These are phyloP conservation scores for Trichoderma hamatum DNA, from an alignment of 2,329 filamentous ascomycete species.

Conservation along the genomic window DNA sequence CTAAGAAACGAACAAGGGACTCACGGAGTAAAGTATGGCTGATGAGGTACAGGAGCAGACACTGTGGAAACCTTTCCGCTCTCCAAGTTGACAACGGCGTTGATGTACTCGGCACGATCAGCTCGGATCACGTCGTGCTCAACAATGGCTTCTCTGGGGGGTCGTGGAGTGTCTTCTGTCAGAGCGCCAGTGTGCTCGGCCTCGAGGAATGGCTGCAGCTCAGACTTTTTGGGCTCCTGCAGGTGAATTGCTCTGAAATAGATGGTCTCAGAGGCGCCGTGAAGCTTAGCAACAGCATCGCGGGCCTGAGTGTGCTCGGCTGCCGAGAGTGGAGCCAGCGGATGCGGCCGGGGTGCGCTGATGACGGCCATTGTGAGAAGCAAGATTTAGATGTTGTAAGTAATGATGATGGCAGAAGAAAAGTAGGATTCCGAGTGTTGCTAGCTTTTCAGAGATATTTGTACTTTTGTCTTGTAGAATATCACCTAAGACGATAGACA, in stretches of 20 bases:
- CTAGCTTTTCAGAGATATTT: neutral
- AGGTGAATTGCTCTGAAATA: constrained; percentile 64
- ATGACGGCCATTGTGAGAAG: constrained; percentile 14
- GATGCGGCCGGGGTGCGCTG: constrained; percentile 38
- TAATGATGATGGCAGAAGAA: neutral
- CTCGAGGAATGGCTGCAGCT: constrained; percentile 62
- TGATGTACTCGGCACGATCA: constrained; percentile 40
- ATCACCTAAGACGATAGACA: neutral
- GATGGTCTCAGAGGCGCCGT: constrained; percentile 33
- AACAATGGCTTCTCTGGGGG: constrained; percentile 52
- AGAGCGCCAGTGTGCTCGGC: constrained; percentile 60
- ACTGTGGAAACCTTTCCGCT: constrained; percentile 37
- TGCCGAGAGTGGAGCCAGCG: constrained; percentile 53
- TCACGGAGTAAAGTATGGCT: constrained; percentile 44
- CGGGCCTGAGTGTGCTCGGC: constrained; percentile 55
- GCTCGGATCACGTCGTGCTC: constrained; percentile 47
- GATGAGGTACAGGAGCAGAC: constrained; percentile 35
- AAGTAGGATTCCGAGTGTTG: neutral
- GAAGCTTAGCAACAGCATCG: constrained; percentile 46
- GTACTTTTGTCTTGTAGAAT: neutral
- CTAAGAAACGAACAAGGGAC: constrained; percentile 2
- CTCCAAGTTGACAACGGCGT: constrained; percentile 45
- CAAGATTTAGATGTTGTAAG: neutral
- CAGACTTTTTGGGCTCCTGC: constrained; percentile 62
- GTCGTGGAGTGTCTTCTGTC: constrained; percentile 46